These are phyloP conservation scores for Albatrellus ellisii DNA, from an alignment of 768 basidiomycete genomes.

Conservation along the genomic window DNA sequence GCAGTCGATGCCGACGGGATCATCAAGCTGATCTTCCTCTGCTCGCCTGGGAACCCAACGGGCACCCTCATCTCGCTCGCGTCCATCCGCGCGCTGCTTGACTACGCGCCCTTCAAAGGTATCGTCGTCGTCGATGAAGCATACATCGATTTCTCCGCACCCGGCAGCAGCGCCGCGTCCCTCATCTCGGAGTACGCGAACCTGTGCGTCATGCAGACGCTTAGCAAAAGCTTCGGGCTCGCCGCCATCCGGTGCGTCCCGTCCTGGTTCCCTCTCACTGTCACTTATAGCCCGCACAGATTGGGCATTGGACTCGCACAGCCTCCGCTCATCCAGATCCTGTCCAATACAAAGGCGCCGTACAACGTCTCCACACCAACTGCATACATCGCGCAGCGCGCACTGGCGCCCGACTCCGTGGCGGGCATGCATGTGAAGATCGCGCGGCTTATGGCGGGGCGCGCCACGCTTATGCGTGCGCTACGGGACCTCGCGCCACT, in stretches of 20 bases:
- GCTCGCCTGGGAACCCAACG: conserved; percentile 96
- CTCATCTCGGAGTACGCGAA: conserved; percentile 78
- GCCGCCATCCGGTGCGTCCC: conserved; percentile 78
- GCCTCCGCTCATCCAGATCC: conserved; percentile 79
- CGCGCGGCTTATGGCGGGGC: conserved; percentile 41
- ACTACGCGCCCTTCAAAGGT: conserved; percentile 76
- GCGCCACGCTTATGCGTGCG: conserved; percentile 35
- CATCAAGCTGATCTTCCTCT: conserved; percentile 89
- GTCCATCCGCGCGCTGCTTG: conserved; percentile 54
- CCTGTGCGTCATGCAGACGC: conserved; percentile 88
- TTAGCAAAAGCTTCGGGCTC: conserved; percentile 93
- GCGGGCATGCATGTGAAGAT: conserved; percentile 54
- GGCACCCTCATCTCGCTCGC: conserved; percentile 73
- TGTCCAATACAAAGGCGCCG: conserved; percentile 93
- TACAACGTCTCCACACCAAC: conserved; percentile 94
- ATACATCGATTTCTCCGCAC: conserved; percentile 84
- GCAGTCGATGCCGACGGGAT: conserved; percentile 53
- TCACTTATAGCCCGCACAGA: conserved; percentile 26
- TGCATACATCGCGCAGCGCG: conserved; percentile 66
- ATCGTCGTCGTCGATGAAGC: conserved; percentile 94
- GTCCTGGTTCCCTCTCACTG: not conserved
- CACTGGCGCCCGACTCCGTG: conserved; percentile 57
- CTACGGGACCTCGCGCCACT: conserved; percentile 34
- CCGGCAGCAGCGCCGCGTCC: conserved; percentile 46
- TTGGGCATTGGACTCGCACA: conserved; percentile 86